Base-by-base conservation (phyloP, 1,284 basidiomycete species). In the Leccinum huronense region DNA sequence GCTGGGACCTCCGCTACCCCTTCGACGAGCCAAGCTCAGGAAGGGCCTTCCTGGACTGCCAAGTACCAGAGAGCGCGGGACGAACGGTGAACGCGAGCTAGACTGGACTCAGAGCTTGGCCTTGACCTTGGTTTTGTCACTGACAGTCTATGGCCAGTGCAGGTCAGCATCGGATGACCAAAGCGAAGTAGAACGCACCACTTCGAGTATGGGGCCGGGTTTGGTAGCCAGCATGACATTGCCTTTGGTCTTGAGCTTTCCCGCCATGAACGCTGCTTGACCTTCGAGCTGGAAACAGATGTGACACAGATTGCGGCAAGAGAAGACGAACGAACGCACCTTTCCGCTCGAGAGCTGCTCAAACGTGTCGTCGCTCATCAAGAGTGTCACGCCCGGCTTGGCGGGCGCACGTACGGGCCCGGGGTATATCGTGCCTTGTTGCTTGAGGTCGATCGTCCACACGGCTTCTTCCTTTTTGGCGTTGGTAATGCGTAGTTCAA, bases 391-490 rank as follows among this genome's bases (percentile, higher is more conserved):
- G 73, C 93, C 93, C 40, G 88, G 78, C 75, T 89, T 89, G 1
- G 84, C 80, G 63, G 91, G 88, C 1, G 84, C 80, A 66, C 89
- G 87, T 3, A 90, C 89, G 23, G 81, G 79, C 48, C 94, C 95
- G 78, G 92, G 90, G 80, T 89, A 89, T 33, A 97, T 86, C 42
- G 84, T 82, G 33, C 92, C 93, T 40, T 86, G 84, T 80, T 95
- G 92, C 86, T 99, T 99, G 75, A 98, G 77, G 83, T 98, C 97
- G 71, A 98, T 94, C n/a, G 94, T 95, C 93, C 93, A 96, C 57
- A 83, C 83, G 57, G 83, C 92, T 73, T 91, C 89, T 77, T 93
- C 84, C 70, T 91, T 92, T 40, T 83, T 83, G 19, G 77, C 80
- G 75, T 95, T 95, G 79, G 91, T 89, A 71, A 97, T 86, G 68